Conservation (phyloP, 148 eudicot species). For the Chenopodium berlandieri region DNA sequence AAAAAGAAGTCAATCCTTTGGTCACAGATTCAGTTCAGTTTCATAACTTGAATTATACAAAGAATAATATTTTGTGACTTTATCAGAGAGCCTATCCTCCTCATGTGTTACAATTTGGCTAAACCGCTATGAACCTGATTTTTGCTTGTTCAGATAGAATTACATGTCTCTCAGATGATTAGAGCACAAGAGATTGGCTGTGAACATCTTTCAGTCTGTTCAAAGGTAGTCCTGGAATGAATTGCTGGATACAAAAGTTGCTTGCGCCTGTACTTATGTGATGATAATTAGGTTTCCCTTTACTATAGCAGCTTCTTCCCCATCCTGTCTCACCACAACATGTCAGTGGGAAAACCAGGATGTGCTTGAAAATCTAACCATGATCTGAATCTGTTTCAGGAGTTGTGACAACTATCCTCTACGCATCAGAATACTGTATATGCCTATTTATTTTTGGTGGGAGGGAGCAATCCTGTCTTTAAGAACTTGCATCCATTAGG, state of each 20-base stretch:
- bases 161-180: background rate
- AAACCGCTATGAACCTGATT: background rate
- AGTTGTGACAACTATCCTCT: background rate
- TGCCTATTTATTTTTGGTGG: background rate
- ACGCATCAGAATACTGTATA: background rate
- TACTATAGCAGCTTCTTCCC: background rate
- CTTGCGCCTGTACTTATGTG: background rate
- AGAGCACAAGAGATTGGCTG: background rate
- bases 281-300: background rate
- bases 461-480: background rate
- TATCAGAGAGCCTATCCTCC: background rate
- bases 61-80: background rate
- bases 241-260: background rate
- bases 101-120: background rate
- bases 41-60: background rate
- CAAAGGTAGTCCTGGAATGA: background rate
- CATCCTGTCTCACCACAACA: background rate
- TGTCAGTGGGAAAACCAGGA: background rate
- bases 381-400: background rate
- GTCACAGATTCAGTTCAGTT: background rate
- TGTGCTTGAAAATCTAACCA: background rate
- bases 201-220: background rate
- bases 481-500: background rate
- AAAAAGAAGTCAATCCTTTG: slow-evolving; percentile 6
- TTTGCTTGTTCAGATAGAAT: background rate